Base-by-base conservation (phyloP, 2,329 filamentous ascomycete genomes). In the Endoconidiophora laricicola region DNA sequence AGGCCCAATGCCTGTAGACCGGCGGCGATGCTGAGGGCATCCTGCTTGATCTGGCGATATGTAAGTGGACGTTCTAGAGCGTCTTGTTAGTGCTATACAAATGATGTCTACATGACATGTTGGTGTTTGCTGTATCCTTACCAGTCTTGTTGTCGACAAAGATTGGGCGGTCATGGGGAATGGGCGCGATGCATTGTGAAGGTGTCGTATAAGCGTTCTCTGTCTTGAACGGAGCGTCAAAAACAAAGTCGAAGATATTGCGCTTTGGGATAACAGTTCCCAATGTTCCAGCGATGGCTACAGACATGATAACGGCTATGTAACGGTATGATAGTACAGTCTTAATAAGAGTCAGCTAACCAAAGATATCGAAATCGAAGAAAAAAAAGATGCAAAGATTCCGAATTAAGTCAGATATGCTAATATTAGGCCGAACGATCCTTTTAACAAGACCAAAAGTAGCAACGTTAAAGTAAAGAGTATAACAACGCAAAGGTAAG, bases 131-230 rank as follows among this genome's bases (percentile, higher is more conserved):
- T 37, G 22, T 23, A 14, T 9, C 53, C 63, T 54, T 56, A 67
- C 66, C 62, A 24, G 60, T 61, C 48, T 62, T 61, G 50, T 67
- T 60, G 54, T 69, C 66, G 20, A 68, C 59, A 52, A 67, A 67
- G 49, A 68, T 62, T 18, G 62, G 61, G 39, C 60, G 55, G 23
- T 59, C 57, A 0, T 60, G 58, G 20, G 61, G 58, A 39, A 66
- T 60, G n/a, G 48, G 58, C 2, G 61, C 57, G 4, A 69, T 55
- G 3, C 54, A 53, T 24, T 64, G 63, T 2, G 56, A 54, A 1
- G 57, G 45, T 9, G 63, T 60, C 0, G 58, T 56, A 48, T 59
- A 61, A 3, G 58, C 57, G 44, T 54, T 62, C 47, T 62, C 56
- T 2, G 54, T 46, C 23, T 59, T 53, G 36, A 68, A 68, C 0